phyloP scores from a whole-genome alignment of 805 yeast species.

The Candida morakotiae region DNA sequence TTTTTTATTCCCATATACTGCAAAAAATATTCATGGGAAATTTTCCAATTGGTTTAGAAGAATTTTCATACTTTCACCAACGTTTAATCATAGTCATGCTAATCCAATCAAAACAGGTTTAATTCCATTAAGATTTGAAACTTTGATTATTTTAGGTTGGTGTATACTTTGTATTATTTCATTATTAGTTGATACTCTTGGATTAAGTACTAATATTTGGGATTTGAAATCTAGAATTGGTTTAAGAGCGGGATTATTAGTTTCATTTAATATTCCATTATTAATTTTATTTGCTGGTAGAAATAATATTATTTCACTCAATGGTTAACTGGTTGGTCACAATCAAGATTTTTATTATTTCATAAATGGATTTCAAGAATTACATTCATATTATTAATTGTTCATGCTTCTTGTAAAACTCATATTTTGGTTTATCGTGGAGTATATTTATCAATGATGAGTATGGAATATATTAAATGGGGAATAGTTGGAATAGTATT shows the following conservation, averaged over 20 bases:
- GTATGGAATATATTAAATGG: conserved; percentile 12
- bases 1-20: conserved; percentile 17
- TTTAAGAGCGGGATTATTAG: conserved; percentile 51
- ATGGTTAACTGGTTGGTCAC: conserved; percentile 51
- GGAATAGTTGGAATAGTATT: conserved; percentile 26
- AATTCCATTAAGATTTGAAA: conserved; percentile 51
- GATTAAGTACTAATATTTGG: conserved; percentile 50
- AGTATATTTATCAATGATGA: conserved; percentile 12
- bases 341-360: conserved; percentile 48
- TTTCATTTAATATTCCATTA: conserved; percentile 52
- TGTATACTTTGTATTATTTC: conserved; percentile 27
- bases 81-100: conserved; percentile 13
- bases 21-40: conserved; percentile 14
- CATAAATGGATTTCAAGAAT: conserved; percentile 58
- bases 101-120: conserved; percentile 11
- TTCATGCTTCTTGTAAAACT: conserved; percentile 35
- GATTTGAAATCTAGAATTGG: conserved; percentile 43
- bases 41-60: conserved; percentile 15
- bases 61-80: conserved; percentile 16
- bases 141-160: conserved; percentile 39
- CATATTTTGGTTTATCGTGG: conserved; percentile 7
- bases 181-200: conserved; percentile 36
- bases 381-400: conserved; percentile 32
- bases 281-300: conserved; percentile 65
- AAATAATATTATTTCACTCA: conserved; percentile 65